Evolutionary conservation across 371 early-diverging fungal genomes (phyloP).

Genomic region (Rhizopus stolonifer): DNA sequence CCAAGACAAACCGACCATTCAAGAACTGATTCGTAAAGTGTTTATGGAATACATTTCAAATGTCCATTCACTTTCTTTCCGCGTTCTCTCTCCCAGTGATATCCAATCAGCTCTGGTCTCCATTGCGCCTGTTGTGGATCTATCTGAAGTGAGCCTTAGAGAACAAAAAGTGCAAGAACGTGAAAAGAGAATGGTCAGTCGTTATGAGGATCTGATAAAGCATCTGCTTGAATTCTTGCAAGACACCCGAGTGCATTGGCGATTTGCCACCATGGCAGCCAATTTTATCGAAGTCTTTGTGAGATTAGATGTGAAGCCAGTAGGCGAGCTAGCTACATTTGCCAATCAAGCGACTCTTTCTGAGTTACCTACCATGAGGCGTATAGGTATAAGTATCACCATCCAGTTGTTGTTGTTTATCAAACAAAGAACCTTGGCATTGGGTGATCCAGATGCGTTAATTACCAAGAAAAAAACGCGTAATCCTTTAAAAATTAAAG

Average conservation of each 20-base stretch:
- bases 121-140: constrained; percentile 7
- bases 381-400: constrained; percentile 52
- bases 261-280: constrained; percentile 75
- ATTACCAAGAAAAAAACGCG: constrained; percentile 29
- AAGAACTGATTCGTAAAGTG: constrained; percentile 68
- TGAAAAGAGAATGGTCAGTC: constrained; percentile 16
- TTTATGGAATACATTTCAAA: constrained; percentile 62
- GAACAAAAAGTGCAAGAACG: constrained; percentile 26
- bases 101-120: constrained; percentile 19
- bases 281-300: constrained; percentile 71
- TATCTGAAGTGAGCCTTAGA: constrained; percentile 4
- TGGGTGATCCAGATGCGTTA: constrained; percentile 48
- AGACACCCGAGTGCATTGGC: constrained; percentile 74
- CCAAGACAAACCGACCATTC: constrained; percentile 78
- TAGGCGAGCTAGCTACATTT: constrained; percentile 54
- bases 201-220: constrained; percentile 29
- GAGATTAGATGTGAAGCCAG: constrained; percentile 56
- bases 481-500: constrained; percentile 47
- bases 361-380: constrained; percentile 72
- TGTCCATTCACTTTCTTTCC: constrained; percentile 45
- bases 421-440: constrained; percentile 57
- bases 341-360: constrained; percentile 60
- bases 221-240: constrained; percentile 48
- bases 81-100: constrained; percentile 24
- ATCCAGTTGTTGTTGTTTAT: constrained; percentile 57